Base-by-base conservation (phyloP, 2,329 filamentous ascomycete genomes). In the Didymella sp. region DNA sequence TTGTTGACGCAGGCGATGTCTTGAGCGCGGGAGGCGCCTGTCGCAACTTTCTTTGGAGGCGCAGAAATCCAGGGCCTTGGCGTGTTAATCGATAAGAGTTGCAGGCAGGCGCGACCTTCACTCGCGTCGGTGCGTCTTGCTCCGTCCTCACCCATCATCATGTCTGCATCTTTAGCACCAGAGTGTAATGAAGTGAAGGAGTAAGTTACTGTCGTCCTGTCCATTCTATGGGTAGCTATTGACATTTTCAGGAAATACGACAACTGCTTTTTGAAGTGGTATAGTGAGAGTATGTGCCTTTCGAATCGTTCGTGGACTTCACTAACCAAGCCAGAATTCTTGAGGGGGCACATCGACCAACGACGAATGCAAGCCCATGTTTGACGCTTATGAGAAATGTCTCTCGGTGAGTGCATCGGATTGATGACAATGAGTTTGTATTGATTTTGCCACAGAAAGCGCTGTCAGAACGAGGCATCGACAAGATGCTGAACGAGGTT, bases 201-300 rank as follows among this genome's bases (percentile, higher is more conserved):
- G 94, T 97, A 79, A n/a, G n/a, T n/a, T n/a, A n/a, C n/a, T n/a
- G n/a, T n/a, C n/a, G n/a, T n/a, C n/a, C n/a, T n/a, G n/a, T n/a
- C n/a, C n/a, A n/a, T n/a, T n/a, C n/a, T n/a, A n/a, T n/a, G n/a
- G n/a, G n/a, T n/a, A n/a, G n/a, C n/a, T n/a, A 13, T 38, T 51
- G 11, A 54, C 33, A 4, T 37, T 54, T 48, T 51, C 44, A 97
- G 93, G 76, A 91, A 89, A 69, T 99, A 99, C 75, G 95, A 99
- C 77, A 93, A 89, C 49, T 99, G 95, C 80, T 99, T 99, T 76
- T 81, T 99, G 63, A 98, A 96, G 79, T 99, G 95, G 95, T 99
- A 99, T 77, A 97, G 93, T 74, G 95, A 99, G 79, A 98, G 95
- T 97, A 82, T 57, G 89, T 37, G 38, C 30, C 35, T 15, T 25